These are phyloP conservation scores for Verruconis gallopava DNA, from an alignment of 2,329 filamentous ascomycete species.

Conservation along the genomic window DNA sequence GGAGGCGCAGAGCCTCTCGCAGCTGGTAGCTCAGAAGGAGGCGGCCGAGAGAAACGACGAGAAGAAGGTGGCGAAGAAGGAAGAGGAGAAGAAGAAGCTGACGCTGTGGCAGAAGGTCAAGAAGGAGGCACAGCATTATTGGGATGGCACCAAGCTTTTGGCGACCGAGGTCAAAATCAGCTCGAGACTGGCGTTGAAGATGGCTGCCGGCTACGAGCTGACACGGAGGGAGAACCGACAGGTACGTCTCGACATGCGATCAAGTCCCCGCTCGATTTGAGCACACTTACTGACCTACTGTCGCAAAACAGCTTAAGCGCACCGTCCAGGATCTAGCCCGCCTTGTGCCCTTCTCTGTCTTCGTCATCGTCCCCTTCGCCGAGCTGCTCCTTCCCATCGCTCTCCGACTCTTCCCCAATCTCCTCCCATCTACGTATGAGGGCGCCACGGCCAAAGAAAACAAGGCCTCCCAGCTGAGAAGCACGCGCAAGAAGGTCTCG, in stretches of 20 bases:
- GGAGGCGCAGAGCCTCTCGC: constrained; percentile 41
- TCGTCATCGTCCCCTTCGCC: constrained; percentile 91
- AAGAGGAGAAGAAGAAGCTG: constrained; percentile 69
- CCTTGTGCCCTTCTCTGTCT: constrained; percentile 89
- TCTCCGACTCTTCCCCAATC: constrained; percentile 88
- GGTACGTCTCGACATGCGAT: constrained; percentile 26
- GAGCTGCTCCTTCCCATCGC: constrained; percentile 86
- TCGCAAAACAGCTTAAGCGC: constrained; percentile 49
- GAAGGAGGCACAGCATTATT: constrained; percentile 87
- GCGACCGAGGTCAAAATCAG: constrained; percentile 90
- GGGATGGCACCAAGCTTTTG: constrained; percentile 94
- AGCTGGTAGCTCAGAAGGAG: constrained; percentile 49
- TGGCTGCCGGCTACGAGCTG: constrained; percentile 95
- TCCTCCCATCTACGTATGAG: constrained; percentile 95
- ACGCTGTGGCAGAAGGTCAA: constrained; percentile 88
- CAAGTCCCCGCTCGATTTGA: neutral
- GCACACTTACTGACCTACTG: neutral
- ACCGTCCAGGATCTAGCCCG: constrained; percentile 90
- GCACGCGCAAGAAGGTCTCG: constrained; percentile 87
- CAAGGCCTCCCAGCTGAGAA: constrained; percentile 69
- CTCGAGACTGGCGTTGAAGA: constrained; percentile 80
- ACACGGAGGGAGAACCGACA: constrained; percentile 88
- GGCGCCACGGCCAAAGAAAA: constrained; percentile 79
- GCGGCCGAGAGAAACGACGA: constrained; percentile 34
- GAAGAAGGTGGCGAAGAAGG: constrained; percentile 46